phyloP scores from a whole-genome alignment of 306 rosid species.

The Citrullus mucosospermus region DNA sequence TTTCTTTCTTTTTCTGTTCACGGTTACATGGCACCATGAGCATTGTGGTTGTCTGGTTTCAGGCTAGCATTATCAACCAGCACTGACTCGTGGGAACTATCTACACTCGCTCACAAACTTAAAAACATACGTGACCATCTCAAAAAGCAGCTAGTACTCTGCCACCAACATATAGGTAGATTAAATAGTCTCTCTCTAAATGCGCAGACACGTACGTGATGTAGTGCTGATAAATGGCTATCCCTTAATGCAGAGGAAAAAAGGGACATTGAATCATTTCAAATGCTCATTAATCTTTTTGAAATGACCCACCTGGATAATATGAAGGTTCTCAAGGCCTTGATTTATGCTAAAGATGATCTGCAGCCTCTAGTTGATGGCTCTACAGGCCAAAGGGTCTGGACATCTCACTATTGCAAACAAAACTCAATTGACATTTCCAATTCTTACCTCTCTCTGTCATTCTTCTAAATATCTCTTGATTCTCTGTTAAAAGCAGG shows the following conservation, averaged over 20 bases:
- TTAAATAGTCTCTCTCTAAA: background rate
- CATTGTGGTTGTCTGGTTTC: constrained; percentile 5
- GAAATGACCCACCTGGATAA: constrained; percentile 34
- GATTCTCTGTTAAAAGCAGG: constrained; percentile 31
- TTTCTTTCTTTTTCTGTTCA: background rate
- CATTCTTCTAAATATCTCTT: background rate
- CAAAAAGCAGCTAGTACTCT: constrained; percentile 25
- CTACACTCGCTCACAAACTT: constrained; percentile 49
- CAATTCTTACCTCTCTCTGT: background rate
- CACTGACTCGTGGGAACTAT: constrained; percentile 54
- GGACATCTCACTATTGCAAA: constrained; percentile 10
- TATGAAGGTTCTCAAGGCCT: constrained; percentile 45
- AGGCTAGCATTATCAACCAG: constrained; percentile 34
- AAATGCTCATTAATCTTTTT: constrained; percentile 24
- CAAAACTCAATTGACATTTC: background rate
- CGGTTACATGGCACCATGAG: background rate
- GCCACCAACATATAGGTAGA: constrained; percentile 32
- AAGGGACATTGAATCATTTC: constrained; percentile 35
- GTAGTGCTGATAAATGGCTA: background rate
- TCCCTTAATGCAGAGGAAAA: constrained; percentile 23
- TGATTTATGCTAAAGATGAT: constrained; percentile 40
- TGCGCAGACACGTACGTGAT: background rate
- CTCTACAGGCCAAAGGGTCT: constrained; percentile 37
- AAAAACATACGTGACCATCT: constrained; percentile 39
- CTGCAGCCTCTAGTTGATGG: constrained; percentile 43